A percentile compares a stretch with the other conserved stretches of the same genome.
phyloP scores from a whole-genome alignment of 1,139 yeast genomes.

The Pichia sp. region DNA sequence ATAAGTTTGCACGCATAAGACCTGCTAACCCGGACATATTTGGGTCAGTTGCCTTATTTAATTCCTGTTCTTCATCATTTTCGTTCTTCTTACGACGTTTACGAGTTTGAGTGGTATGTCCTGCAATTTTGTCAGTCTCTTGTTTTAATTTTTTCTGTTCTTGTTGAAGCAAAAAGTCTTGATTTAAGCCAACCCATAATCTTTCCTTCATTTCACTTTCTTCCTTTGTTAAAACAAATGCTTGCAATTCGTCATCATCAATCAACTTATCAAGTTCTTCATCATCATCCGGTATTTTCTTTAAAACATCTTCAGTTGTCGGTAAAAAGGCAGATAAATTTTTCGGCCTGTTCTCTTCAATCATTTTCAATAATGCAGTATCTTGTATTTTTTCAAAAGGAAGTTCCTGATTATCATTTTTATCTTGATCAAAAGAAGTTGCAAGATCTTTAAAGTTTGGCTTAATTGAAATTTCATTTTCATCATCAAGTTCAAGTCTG shows the following conservation, averaged over 20 bases:
- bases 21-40: slow-evolving; percentile 27
- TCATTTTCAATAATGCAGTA: slow-evolving; percentile 21
- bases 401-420: not conserved
- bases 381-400: slow-evolving; percentile 1
- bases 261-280: slow-evolving; percentile 59
- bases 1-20: slow-evolving; percentile 34
- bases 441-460: slow-evolving; percentile 3
- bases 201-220: slow-evolving; percentile 67
- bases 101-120: slow-evolving; percentile 55
- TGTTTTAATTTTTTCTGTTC: slow-evolving; percentile 76
- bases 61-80: slow-evolving; percentile 25
- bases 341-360: slow-evolving; percentile 43
- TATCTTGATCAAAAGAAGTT: not conserved
- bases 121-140: slow-evolving; percentile 81
- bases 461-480: slow-evolving; percentile 19
- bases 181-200: slow-evolving; percentile 84
- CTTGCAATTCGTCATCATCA: slow-evolving; percentile 71
- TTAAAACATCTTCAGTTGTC: slow-evolving; percentile 47
- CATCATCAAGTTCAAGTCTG: slow-evolving; percentile 13
- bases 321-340: slow-evolving; percentile 47
- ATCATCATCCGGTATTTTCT: slow-evolving; percentile 51
- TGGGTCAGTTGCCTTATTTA: slow-evolving; percentile 15
- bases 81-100: slow-evolving; percentile 35
- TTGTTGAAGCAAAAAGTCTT: slow-evolving; percentile 78
- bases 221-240: slow-evolving; percentile 53